These are phyloP conservation scores for Ulota crispa DNA, from an alignment of 225 moss, liverwort and hornwort species.

Conservation along the genomic window DNA sequence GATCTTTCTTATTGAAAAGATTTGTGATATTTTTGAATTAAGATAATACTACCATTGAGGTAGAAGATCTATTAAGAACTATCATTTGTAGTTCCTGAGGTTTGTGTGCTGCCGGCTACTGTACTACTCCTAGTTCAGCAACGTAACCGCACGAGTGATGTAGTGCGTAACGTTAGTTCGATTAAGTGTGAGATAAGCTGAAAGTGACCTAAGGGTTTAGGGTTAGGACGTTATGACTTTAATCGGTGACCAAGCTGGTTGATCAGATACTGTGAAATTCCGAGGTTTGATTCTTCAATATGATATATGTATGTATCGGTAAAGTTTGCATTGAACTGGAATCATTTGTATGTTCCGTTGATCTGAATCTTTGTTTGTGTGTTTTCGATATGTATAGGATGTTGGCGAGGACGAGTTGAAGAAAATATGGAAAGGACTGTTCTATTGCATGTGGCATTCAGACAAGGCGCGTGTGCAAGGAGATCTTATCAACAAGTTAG, in stretches of 20 bases:
- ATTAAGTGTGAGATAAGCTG: background rate
- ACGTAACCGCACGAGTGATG: background rate
- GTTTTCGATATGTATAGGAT: conserved; percentile 31
- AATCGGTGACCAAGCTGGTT: background rate
- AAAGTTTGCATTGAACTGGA: background rate
- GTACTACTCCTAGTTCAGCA: background rate
- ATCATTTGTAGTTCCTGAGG: background rate
- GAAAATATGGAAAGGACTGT: conserved; percentile 95
- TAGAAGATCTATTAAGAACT: background rate
- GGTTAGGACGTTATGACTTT: background rate
- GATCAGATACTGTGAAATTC: background rate
- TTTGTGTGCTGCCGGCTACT: background rate
- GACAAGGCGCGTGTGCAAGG: conserved; percentile 92
- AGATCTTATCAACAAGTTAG: conserved; percentile 82
- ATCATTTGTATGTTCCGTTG: background rate
- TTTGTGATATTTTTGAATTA: background rate
- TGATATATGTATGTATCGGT: background rate
- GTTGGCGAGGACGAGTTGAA: conserved; percentile 61
- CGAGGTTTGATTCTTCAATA: background rate
- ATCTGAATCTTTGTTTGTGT: background rate
- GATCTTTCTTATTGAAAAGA: background rate
- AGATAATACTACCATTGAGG: background rate
- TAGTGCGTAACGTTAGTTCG: background rate
- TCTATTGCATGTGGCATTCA: conserved; percentile 95
- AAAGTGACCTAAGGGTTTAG: conserved; percentile 2